Percentiles rank a stretch among this genome's conserved stretches.
Conservation (phyloP, 176 grass and related monocot genomes). For the Thinopyrum elongatum region DNA sequence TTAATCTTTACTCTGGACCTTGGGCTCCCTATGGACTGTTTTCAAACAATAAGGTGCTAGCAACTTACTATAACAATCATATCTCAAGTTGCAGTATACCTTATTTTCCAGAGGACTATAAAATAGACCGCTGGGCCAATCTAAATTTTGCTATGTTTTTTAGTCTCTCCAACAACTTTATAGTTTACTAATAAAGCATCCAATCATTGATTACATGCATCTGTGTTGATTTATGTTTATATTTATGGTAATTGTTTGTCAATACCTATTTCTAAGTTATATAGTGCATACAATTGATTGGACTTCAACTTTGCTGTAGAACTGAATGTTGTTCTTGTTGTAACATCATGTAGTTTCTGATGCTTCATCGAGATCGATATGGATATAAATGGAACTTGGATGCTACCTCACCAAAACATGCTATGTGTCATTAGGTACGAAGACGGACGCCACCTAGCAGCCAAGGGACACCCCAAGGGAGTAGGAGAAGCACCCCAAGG, state of each 20-base stretch:
- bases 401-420: no score
- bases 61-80: not conserved
- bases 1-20: not conserved
- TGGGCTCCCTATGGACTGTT: not conserved
- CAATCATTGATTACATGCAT: not conserved
- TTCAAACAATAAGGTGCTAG: not conserved
- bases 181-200: not conserved
- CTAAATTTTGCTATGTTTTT: not conserved
- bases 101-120: not conserved
- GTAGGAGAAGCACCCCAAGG: no score
- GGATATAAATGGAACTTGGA: no score
- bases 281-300: no score
- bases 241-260: not conserved
- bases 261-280: no score
- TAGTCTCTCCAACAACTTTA: not conserved
- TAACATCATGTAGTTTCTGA: no score
- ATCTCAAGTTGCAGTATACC: not conserved
- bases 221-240: conserved; percentile 16
- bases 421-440: no score
- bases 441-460: no score
- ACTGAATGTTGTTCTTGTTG: no score
- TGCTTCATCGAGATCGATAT: no score
- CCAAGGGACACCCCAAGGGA: no score
- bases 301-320: no score
- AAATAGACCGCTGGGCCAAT: not conserved